A percentile compares a stretch with the other conserved stretches of the same genome.
Conservation (phyloP, 139 green algal genomes). For the Nannochloris sp. region DNA sequence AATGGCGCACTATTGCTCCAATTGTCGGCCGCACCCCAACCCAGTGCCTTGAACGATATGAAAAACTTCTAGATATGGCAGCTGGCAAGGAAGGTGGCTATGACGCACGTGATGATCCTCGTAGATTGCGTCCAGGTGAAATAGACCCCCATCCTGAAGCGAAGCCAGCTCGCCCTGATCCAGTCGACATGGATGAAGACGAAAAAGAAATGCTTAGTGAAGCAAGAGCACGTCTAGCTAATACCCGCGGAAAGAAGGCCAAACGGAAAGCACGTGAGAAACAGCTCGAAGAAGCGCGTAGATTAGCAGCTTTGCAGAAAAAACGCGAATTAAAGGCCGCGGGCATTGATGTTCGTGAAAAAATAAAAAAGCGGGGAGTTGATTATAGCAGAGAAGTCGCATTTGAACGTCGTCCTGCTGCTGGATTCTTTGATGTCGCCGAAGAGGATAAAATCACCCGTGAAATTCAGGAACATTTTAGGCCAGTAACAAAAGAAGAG, state of each 20-base stretch:
- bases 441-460: conserved; percentile 60
- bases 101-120: conserved; percentile 84
- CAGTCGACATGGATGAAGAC: conserved; percentile 99
- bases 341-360: conserved; percentile 56
- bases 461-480: conserved; percentile 72
- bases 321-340: conserved; percentile 83
- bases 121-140: conserved; percentile 88
- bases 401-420: conserved; percentile 84
- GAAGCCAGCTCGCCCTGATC: conserved; percentile 89
- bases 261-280: conserved; percentile 98
- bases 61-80: conserved; percentile 81
- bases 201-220: conserved; percentile 99
- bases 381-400: conserved; percentile 85
- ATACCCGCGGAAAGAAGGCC: conserved; percentile 98
- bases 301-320: conserved; percentile 94
- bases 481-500: conserved; percentile 79
- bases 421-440: conserved; percentile 82
- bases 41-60: conserved; percentile 96
- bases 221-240: conserved; percentile 90
- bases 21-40: conserved; percentile 93
- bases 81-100: conserved; percentile 74
- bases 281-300: conserved; percentile 93
- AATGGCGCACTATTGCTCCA: conserved; percentile 98
- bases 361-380: conserved; percentile 33
- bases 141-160: conserved; percentile 98